Evolutionary conservation across 75 land plant genomes (phyloP).

Genomic region (Cupressus sempervirens): DNA sequence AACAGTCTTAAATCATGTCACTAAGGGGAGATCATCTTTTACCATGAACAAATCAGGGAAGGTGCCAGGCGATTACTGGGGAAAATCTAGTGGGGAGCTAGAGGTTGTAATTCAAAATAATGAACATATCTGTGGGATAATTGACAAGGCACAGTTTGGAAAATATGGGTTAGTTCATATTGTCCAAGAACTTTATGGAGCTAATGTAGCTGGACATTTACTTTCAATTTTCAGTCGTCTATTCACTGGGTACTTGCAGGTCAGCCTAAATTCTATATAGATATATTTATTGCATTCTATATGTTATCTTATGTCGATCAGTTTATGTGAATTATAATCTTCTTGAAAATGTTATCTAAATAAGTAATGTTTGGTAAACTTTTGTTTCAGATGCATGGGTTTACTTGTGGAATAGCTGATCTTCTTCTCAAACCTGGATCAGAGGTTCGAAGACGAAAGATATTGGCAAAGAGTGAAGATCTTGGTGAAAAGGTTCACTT

Average conservation of each 20-base stretch:
- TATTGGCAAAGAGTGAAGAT: slow-evolving; percentile 40
- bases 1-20: slow-evolving; percentile 69
- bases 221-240: slow-evolving; percentile 83
- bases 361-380: not conserved
- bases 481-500: slow-evolving; percentile 60
- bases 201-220: slow-evolving; percentile 72
- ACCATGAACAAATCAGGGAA: slow-evolving; percentile 51
- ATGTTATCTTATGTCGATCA: not conserved
- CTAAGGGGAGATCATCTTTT: slow-evolving; percentile 60
- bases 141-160: slow-evolving; percentile 97
- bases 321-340: not conserved
- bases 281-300: not conserved
- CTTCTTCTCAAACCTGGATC: slow-evolving; percentile 54
- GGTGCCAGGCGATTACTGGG: slow-evolving; percentile 54
- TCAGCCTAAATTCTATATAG: slow-evolving; percentile 11
- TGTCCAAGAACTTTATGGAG: slow-evolving; percentile 92
- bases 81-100: slow-evolving; percentile 41
- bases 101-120: slow-evolving; percentile 57
- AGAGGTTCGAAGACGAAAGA: slow-evolving; percentile 46
- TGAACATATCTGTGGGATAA: slow-evolving; percentile 76
- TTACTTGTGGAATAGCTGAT: slow-evolving; percentile 95
- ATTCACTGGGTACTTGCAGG: slow-evolving; percentile 88
- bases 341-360: not conserved
- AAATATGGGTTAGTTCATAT: slow-evolving; percentile 87
- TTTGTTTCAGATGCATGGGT: slow-evolving; percentile 78